Evolutionary conservation across 306 rosid species (phyloP).

Genomic region (Crataegus laevigata): DNA sequence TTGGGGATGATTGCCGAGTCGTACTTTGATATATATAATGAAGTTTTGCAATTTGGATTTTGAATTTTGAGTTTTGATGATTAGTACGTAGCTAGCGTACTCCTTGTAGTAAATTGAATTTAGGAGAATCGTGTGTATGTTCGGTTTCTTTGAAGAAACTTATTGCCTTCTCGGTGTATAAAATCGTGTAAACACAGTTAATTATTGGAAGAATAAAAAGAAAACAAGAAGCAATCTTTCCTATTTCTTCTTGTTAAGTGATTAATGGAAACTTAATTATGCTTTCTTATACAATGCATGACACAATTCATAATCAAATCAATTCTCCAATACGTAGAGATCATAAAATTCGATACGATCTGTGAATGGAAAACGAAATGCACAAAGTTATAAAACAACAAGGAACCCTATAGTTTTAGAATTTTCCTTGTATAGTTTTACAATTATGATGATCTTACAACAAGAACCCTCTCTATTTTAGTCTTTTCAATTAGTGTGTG

Average conservation of each 20-base stretch:
- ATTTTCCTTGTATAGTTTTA: no score
- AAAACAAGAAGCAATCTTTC: not conserved
- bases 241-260: not conserved
- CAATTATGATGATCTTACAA: no score
- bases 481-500: no score
- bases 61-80: not conserved
- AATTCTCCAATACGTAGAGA: not conserved
- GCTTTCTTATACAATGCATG: not conserved
- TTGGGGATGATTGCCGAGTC: not conserved
- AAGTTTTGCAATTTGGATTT: not conserved
- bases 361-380: no score
- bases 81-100: not conserved
- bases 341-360: not conserved
- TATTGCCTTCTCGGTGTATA: not conserved
- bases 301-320: no score
- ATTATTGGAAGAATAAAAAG: not conserved
- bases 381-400: no score
- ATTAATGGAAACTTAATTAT: not conserved
- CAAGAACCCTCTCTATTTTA: no score
- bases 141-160: not conserved
- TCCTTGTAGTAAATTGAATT: not conserved
- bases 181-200: not conserved
- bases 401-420: no score
- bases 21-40: not conserved
- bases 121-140: not conserved